These are phyloP conservation scores for Radiomyces spectabilis DNA, from an alignment of 192 early-diverging fungal species.

Conservation along the genomic window DNA sequence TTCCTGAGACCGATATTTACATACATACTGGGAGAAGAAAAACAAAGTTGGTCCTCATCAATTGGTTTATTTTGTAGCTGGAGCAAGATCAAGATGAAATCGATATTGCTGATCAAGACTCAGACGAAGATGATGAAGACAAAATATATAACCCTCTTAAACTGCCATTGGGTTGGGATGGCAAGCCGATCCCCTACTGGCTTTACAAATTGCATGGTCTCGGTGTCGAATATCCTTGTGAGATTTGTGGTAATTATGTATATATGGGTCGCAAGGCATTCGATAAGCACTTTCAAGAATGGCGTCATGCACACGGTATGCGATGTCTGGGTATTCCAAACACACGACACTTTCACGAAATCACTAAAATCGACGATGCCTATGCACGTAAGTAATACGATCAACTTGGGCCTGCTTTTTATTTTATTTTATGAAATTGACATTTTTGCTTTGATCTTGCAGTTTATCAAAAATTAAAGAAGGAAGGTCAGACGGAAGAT, in stretches of 20 bases:
- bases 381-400: constrained; percentile 57
- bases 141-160: constrained; percentile 97
- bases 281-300: constrained; percentile 93
- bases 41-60: neutral
- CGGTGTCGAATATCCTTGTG: constrained; percentile 89
- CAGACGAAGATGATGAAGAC: constrained; percentile 64
- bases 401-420: neutral
- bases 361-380: constrained; percentile 86
- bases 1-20: neutral
- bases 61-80: constrained; percentile 24
- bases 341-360: constrained; percentile 85
- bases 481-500: constrained; percentile 50
- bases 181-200: constrained; percentile 99
- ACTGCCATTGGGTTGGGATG: constrained; percentile 94
- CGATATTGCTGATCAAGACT: constrained; percentile 53
- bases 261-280: constrained; percentile 97
- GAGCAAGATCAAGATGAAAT: constrained; percentile 68
- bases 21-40: neutral
- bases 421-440: too few species aligned
- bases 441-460: constrained; percentile 1
- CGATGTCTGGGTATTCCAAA: constrained; percentile 87
- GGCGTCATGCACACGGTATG: constrained; percentile 93
- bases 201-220: constrained; percentile 96
- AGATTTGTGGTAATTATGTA: constrained; percentile 92
- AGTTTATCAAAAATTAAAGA: constrained; percentile 86